phyloP scores from a whole-genome alignment of 345 rosid genomes.

The Lagerstroemia speciosa region DNA sequence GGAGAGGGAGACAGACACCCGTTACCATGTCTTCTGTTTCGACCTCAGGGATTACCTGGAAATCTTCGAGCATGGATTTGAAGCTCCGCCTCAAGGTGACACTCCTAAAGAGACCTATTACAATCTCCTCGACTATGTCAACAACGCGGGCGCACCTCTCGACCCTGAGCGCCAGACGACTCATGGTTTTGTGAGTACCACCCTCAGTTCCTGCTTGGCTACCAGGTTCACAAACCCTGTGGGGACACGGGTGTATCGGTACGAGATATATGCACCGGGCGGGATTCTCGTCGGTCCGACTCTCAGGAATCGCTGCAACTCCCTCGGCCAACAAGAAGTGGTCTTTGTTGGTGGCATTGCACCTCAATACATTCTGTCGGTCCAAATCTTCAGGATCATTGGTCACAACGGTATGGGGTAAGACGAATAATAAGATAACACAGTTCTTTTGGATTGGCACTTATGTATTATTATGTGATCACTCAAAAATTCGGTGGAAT shows the following conservation, averaged over 20 bases:
- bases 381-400: background rate
- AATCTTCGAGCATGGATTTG: background rate
- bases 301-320: background rate
- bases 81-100: background rate
- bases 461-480: too few relatives aligned
- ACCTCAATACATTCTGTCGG: background rate
- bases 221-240: background rate
- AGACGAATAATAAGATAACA: too few relatives aligned
- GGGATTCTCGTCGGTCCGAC: background rate
- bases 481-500: too few relatives aligned
- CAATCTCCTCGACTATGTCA: background rate
- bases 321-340: background rate
- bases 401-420: background rate
- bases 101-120: background rate
- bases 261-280: background rate
- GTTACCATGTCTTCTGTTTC: background rate
- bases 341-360: conserved; percentile 1
- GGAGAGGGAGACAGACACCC: background rate
- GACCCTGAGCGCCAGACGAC: background rate
- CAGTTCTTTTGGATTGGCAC: too few relatives aligned
- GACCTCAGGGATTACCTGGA: background rate
- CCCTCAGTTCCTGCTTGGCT: background rate
- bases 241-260: background rate
- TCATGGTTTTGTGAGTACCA: background rate
- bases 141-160: background rate